Base-by-base conservation (phyloP, 495 filamentous ascomycete genomes). In the Daldinia childiae region DNA sequence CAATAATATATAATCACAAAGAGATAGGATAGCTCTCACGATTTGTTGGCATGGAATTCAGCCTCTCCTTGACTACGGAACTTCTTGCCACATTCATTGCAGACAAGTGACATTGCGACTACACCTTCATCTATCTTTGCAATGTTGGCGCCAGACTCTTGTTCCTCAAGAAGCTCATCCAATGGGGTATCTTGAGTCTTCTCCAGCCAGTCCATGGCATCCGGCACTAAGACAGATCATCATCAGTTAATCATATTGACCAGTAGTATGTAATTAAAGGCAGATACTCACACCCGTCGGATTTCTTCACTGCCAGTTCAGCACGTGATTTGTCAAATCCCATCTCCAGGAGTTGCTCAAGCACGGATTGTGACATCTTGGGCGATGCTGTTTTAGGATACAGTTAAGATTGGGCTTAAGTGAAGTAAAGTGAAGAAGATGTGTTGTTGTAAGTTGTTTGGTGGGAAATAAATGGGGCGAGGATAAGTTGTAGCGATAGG, bases 121-220 rank as follows among this genome's bases (percentile, higher is more conserved):
- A 89, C 88, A 55, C 89, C 90, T 24, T 86, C 86, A 60, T 90
- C 83, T 8, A 92, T 82, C 6, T 86, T 81, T 12, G 87, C 81
- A 21, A 84, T 79, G 17, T 80, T 82, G 12, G 85, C 74, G 34
- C 81, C 82, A 15, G 79, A 84, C 30, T 85, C 86, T 50, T 89
- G 87, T 54, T 89, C 88, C 9, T 85, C 84, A 11, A 85, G 48
- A 8, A 78, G 74, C 39, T 78, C 76, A 1, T 78, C 76, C 19
- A 78, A 8, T 6, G 74, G 68, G 0, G 74, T 76, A 26, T 76
- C 74, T 76, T 95, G 89, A 69, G 94, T 97, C 71, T 89, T 84
- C 76, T 97, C 95, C 9, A 99, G 87, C 95, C 96, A 99, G 80
- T 95, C 92, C 62, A 99, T 82, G 62, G 95, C 95, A 72, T 90